Conservation (phyloP, 176 grass and related monocot genomes). For the Ensete ventricosum region DNA sequence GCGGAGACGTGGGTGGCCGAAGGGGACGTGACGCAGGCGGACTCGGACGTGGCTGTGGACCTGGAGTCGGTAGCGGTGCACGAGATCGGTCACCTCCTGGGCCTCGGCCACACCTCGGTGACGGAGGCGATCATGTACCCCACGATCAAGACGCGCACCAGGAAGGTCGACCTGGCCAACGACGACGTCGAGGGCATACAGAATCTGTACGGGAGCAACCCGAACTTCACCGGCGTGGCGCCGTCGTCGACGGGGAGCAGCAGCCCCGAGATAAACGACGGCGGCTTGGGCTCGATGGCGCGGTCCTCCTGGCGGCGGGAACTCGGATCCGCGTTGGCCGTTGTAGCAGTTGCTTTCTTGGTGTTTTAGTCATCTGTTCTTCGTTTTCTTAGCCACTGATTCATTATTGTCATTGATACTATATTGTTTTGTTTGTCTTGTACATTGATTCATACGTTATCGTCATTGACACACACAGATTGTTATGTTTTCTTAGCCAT, state of each 20-base stretch:
- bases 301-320: background rate
- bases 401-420: too few species aligned
- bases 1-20: conserved; percentile 67
- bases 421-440: too few species aligned
- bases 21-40: conserved; percentile 32
- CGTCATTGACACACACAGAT: too few species aligned
- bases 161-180: conserved; percentile 51
- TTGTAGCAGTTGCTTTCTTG: conserved; percentile 11
- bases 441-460: too few species aligned
- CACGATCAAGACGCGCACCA: conserved; percentile 41
- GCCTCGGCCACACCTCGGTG: conserved; percentile 56
- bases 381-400: background rate
- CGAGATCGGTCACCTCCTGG: conserved; percentile 91
- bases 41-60: conserved; percentile 44
- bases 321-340: conserved; percentile 10
- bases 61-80: conserved; percentile 96
- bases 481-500: too few species aligned
- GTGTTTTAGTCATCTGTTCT: background rate
- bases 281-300: background rate
- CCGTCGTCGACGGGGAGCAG: conserved; percentile 21
- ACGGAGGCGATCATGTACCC: conserved; percentile 74
- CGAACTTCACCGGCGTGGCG: conserved; percentile 45
- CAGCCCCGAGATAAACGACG: conserved; percentile 49
- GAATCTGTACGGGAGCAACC: conserved; percentile 65
- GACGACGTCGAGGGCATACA: conserved; percentile 73